phyloP scores from a whole-genome alignment of 805 yeast species.

The Candida insectorum region DNA sequence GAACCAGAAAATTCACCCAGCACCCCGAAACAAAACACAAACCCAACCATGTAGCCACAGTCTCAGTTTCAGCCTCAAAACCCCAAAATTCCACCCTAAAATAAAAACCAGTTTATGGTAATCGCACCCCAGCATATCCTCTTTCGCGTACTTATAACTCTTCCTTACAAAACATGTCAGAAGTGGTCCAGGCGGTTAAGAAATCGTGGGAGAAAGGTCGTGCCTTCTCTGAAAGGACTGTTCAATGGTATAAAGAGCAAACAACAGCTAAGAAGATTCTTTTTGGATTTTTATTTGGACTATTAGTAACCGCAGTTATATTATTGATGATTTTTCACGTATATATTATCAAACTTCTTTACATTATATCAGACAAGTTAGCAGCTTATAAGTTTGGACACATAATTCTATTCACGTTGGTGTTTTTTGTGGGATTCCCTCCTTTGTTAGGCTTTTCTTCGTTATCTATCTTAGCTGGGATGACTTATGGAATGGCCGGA shows the following conservation, averaged over 20 bases:
- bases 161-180: no score
- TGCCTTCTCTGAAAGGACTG: background rate
- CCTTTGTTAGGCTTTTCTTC: constrained; percentile 84
- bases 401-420: constrained; percentile 45
- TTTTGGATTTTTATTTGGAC: constrained; percentile 17
- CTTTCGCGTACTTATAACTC: no score
- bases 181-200: no score
- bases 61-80: no score
- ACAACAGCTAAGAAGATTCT: constrained; percentile 13
- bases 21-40: no score
- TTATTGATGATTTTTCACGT: constrained; percentile 29
- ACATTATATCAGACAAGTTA: constrained; percentile 45
- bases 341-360: constrained; percentile 32
- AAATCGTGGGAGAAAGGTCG: constrained; percentile 1
- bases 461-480: constrained; percentile 65
- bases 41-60: no score
- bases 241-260: constrained; percentile 19
- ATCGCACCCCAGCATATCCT: no score
- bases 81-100: no score
- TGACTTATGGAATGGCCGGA: constrained; percentile 82
- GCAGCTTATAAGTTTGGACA: constrained; percentile 36
- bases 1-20: no score
- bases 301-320: constrained; percentile 8
- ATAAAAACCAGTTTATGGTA: no score
- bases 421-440: constrained; percentile 79